Evolutionary conservation across 2,329 filamentous ascomycete genomes (phyloP), one percentile per base, ranked within the genome.

Genomic region (Coniochaeta sp.): DNA sequence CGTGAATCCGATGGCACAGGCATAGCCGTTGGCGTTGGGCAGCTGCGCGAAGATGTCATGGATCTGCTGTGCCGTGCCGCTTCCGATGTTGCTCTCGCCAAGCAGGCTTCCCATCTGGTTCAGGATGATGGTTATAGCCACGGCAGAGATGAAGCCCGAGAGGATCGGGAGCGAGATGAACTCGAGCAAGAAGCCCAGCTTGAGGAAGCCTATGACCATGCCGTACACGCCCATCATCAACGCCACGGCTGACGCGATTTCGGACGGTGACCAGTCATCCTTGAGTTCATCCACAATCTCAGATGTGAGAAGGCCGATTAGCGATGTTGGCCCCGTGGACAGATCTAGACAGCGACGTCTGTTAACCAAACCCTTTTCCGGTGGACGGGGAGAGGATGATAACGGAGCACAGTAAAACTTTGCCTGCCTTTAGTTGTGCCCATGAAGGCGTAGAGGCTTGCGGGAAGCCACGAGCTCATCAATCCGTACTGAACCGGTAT

Each of bases 101-200:
- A 86, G 74, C 0, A 86, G 73, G 1, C 78, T 78, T 3, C 74
- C 78, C 52, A 86, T 74, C 61, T 86, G 83, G n/a, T 80, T 81
- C 48, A 85, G 75, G 20, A 80, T 77, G 60, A 86, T 86, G 27
- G 81, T 82, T 47, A 86, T 77, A 22, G 81, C 83, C 1, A 83
- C 82, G 1, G 82, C 82, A 0, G 81, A 83, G 57, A 86, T 83
- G 67, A 85, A 86, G 4, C 83, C 83, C 6, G 73, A 81, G 1
- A 86, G 71, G 1, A 86, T 79, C 0, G 82, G 82, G 1, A 82
- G 73, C 0, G 82, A 85, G 57, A 86, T 79, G 58, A 84, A 86
- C 54, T 86, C 81, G 18, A 86, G 72, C 5, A 86, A 69, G 61
- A 84, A 86, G 1, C 82, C 82, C 5, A 86, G 75, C 50, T 81